Evolutionary conservation across 2,329 filamentous ascomycete genomes (phyloP), one percentile per base, ranked within the genome.

Genomic region (Hymenoscyphus salicellus): DNA sequence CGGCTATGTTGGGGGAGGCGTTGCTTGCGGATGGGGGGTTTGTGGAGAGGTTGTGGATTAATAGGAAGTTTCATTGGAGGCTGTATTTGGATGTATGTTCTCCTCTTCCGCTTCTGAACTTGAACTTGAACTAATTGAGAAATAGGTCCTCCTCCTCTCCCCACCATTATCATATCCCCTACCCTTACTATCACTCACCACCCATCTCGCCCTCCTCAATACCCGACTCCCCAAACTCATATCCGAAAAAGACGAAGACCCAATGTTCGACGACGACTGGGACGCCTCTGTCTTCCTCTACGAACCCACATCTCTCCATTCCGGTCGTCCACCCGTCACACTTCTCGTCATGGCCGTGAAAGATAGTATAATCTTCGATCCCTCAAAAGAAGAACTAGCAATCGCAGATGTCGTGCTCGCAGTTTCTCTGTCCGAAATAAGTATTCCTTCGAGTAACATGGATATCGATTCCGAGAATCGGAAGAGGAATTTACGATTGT

Each of bases 261-360:
- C 95, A 14, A 88, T 97, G 75, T 99, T 99, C 78, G 90, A 97
- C 79, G 95, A 99, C 79, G 95, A 99, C 80, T 99, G 95, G 95
- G 92, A 90, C 69, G 90, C 90, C 17, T 88, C 93, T 0, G 83
- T 86, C 20, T 88, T 87, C 64, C 81, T 99, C 33, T 99, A 96
- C 79, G 85, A 89, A 58, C 95, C 95, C 26, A n/a, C 46, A 52
- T 52, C 55, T 20, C 26, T 20, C 8, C 55, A 30, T 16, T 17
- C 26, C n/a, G 26, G 26, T 17, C 55, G 26, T 5, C 55, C 55
- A 4, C 93, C 95, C 0, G 86, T 99, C 63, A 97, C 94, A 3
- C 84, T 99, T 23, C 88, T 99, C 11, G 92, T 98, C 63, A 90
- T 96, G 77, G 87, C 90, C 2, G 89, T 97, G 0, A 91, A 90